Conservation (phyloP, 331 rosid genomes). For the Cucumis variabilis region DNA sequence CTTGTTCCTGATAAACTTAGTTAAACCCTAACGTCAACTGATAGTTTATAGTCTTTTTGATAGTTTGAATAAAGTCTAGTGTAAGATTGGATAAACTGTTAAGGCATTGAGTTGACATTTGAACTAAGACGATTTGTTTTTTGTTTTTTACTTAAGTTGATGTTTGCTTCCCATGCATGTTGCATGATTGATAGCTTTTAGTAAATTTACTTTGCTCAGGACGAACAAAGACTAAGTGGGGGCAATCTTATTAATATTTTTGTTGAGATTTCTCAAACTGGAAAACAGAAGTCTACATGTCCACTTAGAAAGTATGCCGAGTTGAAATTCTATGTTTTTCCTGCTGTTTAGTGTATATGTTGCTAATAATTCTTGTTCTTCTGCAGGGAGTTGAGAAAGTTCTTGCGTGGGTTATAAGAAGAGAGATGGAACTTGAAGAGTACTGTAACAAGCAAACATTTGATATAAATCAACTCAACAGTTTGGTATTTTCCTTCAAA, state of each 20-base stretch:
- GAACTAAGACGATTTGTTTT: too few relatives aligned
- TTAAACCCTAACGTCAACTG: too few relatives aligned
- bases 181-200: too few relatives aligned
- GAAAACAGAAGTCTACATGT: conserved; percentile 85
- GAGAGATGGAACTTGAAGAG: conserved; percentile 98
- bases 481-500: conserved; percentile 67
- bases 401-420: conserved; percentile 92
- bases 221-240: too few relatives aligned
- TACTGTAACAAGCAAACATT: conserved; percentile 78
- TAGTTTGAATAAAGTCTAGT: too few relatives aligned
- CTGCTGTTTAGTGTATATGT: conserved; percentile 23
- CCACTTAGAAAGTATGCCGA: conserved; percentile 66
- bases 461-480: conserved; percentile 88
- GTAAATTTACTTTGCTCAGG: background rate
- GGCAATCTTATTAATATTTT: conserved; percentile 96
- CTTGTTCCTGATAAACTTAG: too few relatives aligned
- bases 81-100: too few relatives aligned
- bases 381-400: conserved; percentile 87
- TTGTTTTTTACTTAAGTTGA: too few relatives aligned
- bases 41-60: too few relatives aligned
- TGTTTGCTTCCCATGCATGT: too few relatives aligned
- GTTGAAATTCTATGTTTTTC: conserved; percentile 37
- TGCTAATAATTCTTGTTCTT: background rate
- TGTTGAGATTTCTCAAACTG: conserved; percentile 97
- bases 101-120: too few relatives aligned